Conservation (phyloP, 306 rosid genomes). For the Ceratonia siliqua region DNA sequence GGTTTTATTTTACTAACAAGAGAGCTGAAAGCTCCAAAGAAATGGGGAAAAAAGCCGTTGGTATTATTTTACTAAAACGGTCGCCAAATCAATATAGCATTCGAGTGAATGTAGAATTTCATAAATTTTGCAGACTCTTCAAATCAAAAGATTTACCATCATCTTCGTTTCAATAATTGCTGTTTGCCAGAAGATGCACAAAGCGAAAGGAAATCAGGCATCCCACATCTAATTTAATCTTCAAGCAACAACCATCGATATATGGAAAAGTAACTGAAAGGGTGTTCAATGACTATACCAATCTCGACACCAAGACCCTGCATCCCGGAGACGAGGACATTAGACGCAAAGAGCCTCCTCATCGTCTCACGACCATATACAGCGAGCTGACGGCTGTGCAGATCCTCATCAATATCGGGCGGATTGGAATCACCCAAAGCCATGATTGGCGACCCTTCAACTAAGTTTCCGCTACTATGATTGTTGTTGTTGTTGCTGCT, state of each 20-base stretch:
- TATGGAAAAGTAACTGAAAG: neutral
- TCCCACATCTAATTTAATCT: neutral
- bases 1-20: neutral
- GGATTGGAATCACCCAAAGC: slow-evolving; percentile 58
- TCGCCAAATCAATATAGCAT: slow-evolving; percentile 6
- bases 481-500: slow-evolving; percentile 27
- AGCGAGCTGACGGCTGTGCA: slow-evolving; percentile 95
- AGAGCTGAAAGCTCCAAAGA: neutral
- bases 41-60: neutral
- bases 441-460: slow-evolving; percentile 50
- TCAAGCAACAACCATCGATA: neutral
- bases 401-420: slow-evolving; percentile 85
- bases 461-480: slow-evolving; percentile 36
- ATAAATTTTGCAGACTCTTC: neutral
- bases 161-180: neutral
- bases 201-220: neutral
- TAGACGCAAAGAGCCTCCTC: slow-evolving; percentile 84
- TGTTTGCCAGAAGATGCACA: neutral
- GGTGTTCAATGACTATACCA: slow-evolving; percentile 44
- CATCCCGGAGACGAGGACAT: slow-evolving; percentile 79
- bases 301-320: slow-evolving; percentile 97
- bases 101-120: neutral
- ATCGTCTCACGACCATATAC: slow-evolving; percentile 96
- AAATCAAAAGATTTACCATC: neutral
- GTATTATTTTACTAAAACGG: neutral